A percentile compares a stretch with the other conserved stretches of the same genome.
phyloP scores from a whole-genome alignment of 73 alveolate genomes.

The Paraurostyla sp. region DNA sequence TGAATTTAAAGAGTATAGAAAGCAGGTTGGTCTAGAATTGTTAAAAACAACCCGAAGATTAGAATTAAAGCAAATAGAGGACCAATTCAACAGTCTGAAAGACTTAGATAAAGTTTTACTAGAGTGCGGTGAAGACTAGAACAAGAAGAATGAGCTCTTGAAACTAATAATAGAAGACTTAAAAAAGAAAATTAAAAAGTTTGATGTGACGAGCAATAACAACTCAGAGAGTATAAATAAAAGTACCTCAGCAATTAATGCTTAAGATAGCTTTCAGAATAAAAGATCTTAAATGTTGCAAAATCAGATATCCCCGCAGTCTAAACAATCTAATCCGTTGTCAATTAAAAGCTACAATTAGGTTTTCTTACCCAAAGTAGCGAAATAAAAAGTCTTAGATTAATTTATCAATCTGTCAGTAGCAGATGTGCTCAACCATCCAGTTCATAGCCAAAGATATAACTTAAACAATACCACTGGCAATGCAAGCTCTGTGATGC shows the following conservation, averaged over 20 bases:
- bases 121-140: neutral
- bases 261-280: too few relatives aligned
- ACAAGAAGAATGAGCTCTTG: neutral
- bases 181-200: neutral
- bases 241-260: too few relatives aligned
- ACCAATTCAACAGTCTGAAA: neutral
- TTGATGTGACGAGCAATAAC: too few relatives aligned
- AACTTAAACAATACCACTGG: too few relatives aligned
- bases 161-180: neutral
- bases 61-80: neutral
- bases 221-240: too few relatives aligned
- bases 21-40: neutral
- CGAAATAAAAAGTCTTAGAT: conserved; percentile 10
- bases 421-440: neutral
- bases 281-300: too few relatives aligned
- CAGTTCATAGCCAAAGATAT: neutral
- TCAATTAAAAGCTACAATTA: neutral
- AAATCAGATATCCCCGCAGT: too few relatives aligned
- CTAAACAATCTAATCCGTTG: too few relatives aligned
- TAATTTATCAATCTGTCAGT: neutral
- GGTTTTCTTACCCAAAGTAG: conserved; percentile 19
- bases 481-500: too few relatives aligned
- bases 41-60: neutral
- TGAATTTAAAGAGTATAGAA: conserved; percentile 37
- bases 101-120: neutral